phyloP scores from a whole-genome alignment of 176 grass and related monocot genomes.

The Oryza rufipogon region DNA sequence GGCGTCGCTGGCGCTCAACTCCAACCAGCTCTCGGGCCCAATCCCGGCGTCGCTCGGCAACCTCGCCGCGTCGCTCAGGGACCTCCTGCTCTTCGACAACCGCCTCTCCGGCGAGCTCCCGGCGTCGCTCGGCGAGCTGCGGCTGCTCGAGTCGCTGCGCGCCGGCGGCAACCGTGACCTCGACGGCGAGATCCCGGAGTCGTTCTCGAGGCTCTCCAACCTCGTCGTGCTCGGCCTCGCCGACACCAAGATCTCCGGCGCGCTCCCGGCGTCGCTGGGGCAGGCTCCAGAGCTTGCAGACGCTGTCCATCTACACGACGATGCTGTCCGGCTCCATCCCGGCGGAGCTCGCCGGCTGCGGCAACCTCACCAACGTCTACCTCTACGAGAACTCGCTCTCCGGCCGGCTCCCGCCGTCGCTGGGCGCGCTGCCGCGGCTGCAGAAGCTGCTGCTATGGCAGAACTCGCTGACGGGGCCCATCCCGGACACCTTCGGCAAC shows the following conservation, averaged over 20 bases:
- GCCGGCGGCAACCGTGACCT: slow-evolving; percentile 84
- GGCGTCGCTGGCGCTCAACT: slow-evolving; percentile 57
- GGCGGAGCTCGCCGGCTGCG: slow-evolving; percentile 71
- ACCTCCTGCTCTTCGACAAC: slow-evolving; percentile 81
- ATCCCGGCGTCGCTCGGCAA: slow-evolving; percentile 52
- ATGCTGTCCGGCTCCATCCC: slow-evolving; percentile 77
- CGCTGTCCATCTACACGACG: slow-evolving; percentile 82
- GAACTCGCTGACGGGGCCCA: slow-evolving; percentile 83
- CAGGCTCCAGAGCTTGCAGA: slow-evolving; percentile 67
- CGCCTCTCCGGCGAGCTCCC: slow-evolving; percentile 75
- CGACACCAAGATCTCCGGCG: slow-evolving; percentile 87
- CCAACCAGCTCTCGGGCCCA: slow-evolving; percentile 69
- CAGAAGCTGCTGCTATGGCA: slow-evolving; percentile 94
- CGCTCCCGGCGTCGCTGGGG: slow-evolving; percentile 64
- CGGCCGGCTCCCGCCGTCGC: slow-evolving; percentile 58
- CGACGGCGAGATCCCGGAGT: slow-evolving; percentile 61
- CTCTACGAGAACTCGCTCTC: slow-evolving; percentile 94
- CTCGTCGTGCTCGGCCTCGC: slow-evolving; percentile 85
- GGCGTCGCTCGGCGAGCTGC: slow-evolving; percentile 51
- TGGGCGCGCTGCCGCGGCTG: slow-evolving; percentile 58
- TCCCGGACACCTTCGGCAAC: slow-evolving; percentile 79
- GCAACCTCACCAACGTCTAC: slow-evolving; percentile 76
- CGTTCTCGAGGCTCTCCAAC: slow-evolving; percentile 52
- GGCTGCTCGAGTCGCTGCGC: slow-evolving; percentile 63
- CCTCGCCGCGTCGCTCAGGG: slow-evolving; percentile 37